Percentiles rank a stretch among this genome's conserved stretches.
phyloP scores from a whole-genome alignment of 2,329 filamentous ascomycete species.

The Fusarium poae region DNA sequence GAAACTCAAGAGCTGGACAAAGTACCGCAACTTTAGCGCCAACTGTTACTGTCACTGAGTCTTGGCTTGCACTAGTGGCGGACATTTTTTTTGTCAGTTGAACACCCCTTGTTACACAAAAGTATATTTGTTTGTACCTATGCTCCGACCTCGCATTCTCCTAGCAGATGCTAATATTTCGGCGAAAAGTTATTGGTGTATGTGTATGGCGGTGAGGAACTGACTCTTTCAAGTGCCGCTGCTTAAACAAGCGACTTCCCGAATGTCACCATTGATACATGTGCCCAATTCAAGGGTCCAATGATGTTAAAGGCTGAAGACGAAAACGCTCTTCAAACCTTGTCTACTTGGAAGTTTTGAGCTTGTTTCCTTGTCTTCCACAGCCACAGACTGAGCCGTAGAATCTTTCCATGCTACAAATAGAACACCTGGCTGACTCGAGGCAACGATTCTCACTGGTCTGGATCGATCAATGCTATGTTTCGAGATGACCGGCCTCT shows the following conservation, averaged over 20 bases:
- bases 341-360: not conserved
- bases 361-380: not conserved
- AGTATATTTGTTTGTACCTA: slow-evolving; percentile 17
- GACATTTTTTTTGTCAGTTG: slow-evolving; percentile 15
- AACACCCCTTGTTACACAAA: slow-evolving; percentile 31
- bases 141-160: slow-evolving; percentile 13
- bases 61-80: slow-evolving; percentile 40
- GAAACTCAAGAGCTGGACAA: slow-evolving; percentile 2
- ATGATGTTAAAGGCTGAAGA: not conserved
- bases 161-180: slow-evolving; percentile 18
- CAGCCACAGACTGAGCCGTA: not conserved
- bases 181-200: slow-evolving; percentile 8
- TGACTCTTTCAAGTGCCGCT: slow-evolving; percentile 2
- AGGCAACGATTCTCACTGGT: slow-evolving; percentile 28
- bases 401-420: slow-evolving; percentile 17
- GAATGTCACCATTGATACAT: slow-evolving; percentile 20
- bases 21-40: slow-evolving; percentile 41
- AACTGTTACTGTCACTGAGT: slow-evolving; percentile 30
- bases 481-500: slow-evolving; percentile 32
- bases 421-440: slow-evolving; percentile 30
- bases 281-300: not conserved
- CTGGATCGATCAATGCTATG: slow-evolving; percentile 36
- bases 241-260: not conserved
- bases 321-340: not conserved
- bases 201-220: slow-evolving; percentile 33